These are phyloP conservation scores for Verticillium albo-atrum DNA, from an alignment of 2,329 filamentous ascomycete genomes.

Conservation along the genomic window DNA sequence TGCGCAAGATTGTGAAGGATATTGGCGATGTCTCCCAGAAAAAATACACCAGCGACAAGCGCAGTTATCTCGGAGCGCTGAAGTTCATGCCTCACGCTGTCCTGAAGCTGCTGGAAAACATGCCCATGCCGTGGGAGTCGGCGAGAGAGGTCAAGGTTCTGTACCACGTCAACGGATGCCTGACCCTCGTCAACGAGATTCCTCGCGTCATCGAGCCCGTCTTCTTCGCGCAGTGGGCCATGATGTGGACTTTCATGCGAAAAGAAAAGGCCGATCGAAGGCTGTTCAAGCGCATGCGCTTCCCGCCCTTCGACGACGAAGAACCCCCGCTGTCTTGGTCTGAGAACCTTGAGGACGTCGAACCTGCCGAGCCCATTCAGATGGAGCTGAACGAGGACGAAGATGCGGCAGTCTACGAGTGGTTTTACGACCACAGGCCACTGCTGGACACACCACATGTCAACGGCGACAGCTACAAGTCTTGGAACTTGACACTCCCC, in stretches of 20 bases:
- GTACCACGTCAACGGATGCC: constrained; percentile 95
- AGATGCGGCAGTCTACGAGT: constrained; percentile 86
- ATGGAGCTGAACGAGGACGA: constrained; percentile 96
- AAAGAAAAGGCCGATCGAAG: constrained; percentile 94
- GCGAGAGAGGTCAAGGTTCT: constrained; percentile 94
- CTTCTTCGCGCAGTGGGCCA: constrained; percentile 97
- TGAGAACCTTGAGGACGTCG: constrained; percentile 97
- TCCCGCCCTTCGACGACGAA: constrained; percentile 97
- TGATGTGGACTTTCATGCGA: constrained; percentile 99
- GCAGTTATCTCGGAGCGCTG: constrained; percentile 91
- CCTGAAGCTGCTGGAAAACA: constrained; percentile 94
- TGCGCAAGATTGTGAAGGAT: constrained; percentile 97
- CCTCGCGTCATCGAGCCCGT: constrained; percentile 96
- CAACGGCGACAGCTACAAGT: constrained; percentile 94
- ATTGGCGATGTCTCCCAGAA: constrained; percentile 99
- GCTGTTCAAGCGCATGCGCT: constrained; percentile 98
- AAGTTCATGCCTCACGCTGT: constrained; percentile 99
- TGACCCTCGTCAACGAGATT: constrained; percentile 95
- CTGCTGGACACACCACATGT: constrained; percentile 89
- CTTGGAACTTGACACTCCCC: constrained; percentile 86
- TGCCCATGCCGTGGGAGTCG: constrained; percentile 99
- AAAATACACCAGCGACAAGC: constrained; percentile 98
- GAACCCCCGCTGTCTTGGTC: constrained; percentile 97
- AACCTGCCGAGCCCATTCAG: constrained; percentile 95
- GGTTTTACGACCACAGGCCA: constrained; percentile 95